Base-by-base conservation (phyloP, 75 land plant species). In the Cryptomeria japonica region DNA sequence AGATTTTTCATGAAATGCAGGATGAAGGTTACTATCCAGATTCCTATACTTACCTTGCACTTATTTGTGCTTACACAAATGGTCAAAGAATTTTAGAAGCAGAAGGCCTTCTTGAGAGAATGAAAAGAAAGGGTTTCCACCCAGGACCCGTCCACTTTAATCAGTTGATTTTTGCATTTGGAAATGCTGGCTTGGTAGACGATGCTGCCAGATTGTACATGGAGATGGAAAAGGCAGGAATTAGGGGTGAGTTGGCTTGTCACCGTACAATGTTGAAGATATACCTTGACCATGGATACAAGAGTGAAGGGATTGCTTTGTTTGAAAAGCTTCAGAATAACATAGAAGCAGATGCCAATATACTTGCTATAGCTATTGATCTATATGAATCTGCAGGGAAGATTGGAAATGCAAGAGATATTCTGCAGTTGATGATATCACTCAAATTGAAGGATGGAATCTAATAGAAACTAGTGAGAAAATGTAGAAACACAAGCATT, bases 1-100 rank as follows among this genome's bases (percentile, higher is more conserved):
- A 87, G 15, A 90, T 97, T 82, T 84, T 97, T 42, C 85, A 89
- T 37, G 90, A 89, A 13, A 96, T 95, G 97, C 89, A 88, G 44
- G 83, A 61, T 16, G 88, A 87, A 77, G 92, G 94, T 13, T 83
- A 32, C 68, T 77, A 87, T 77, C 96, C 96, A 3, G 92, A 94
- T 83, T 88, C 93, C 15, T 87, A 89, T 61, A 97, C 96, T 28
- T 96, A 96, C 78, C 93, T 97, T 78, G 82, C 93, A 37, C 91
- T 96, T 0, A 88, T 94, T 88, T 92, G 93, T 68, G 97, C 96
- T 3, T 92, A 91, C 47, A 85, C 89, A 31, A 55, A 84, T 39
- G 31, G 87, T 41, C 28, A 79, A 16, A 87, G 90, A 64, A 88
- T 87, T 72, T 9, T 55, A 11, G 90, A 95, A 89, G 99, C 96